These are phyloP conservation scores for Lactarius tabidus DNA, from an alignment of 768 basidiomycete species.

Conservation along the genomic window DNA sequence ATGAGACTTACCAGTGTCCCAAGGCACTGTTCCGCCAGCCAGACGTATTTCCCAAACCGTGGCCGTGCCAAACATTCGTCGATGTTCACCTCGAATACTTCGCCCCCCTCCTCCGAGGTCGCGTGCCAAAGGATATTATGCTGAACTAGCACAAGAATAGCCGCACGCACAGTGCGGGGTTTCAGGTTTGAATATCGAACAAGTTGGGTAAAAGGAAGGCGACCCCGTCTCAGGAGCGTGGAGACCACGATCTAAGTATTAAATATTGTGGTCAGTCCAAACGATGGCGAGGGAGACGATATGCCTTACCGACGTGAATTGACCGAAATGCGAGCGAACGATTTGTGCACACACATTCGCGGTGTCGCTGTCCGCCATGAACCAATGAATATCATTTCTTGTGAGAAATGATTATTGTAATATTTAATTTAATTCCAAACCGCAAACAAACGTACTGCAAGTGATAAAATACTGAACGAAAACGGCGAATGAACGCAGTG, in stretches of 20 bases:
- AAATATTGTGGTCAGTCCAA: background rate
- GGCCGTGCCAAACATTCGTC: slow-evolving; percentile 79
- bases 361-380: slow-evolving; percentile 64
- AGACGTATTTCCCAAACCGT: slow-evolving; percentile 79
- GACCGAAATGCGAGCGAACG: slow-evolving; percentile 61
- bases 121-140: slow-evolving; percentile 92
- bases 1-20: slow-evolving; percentile 60
- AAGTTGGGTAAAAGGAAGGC: slow-evolving; percentile 66
- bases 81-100: slow-evolving; percentile 76
- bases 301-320: slow-evolving; percentile 55
- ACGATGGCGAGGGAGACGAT: background rate
- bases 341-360: slow-evolving; percentile 59
- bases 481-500: background rate
- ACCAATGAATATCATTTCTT: background rate
- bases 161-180: slow-evolving; percentile 62
- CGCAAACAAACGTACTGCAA: background rate
- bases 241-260: slow-evolving; percentile 65
- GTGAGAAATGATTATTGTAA: slow-evolving; percentile 4
- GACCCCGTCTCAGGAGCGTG: slow-evolving; percentile 73
- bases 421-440: slow-evolving; percentile 4
- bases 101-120: slow-evolving; percentile 63
- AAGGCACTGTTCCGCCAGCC: slow-evolving; percentile 64
- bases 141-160: slow-evolving; percentile 77
- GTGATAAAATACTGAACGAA: background rate
- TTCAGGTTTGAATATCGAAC: slow-evolving; percentile 65